These are phyloP conservation scores for Podaxis pistillaris DNA, from an alignment of 768 basidiomycete genomes.

Conservation along the genomic window DNA sequence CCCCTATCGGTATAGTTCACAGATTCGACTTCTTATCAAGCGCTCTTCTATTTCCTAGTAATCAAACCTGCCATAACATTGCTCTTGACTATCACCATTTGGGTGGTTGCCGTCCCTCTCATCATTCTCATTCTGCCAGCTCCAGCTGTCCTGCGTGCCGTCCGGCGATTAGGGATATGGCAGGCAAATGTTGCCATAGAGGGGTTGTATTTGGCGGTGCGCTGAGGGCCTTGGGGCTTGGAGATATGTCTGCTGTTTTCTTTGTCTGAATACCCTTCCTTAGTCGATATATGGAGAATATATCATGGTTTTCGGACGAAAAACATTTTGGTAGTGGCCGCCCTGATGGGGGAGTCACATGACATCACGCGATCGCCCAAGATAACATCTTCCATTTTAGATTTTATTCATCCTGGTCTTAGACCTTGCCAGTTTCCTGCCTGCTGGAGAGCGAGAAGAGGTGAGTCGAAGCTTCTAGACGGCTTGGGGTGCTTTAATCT, in stretches of 20 bases:
- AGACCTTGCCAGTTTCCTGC: neutral
- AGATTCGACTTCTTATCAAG: constrained; percentile 79
- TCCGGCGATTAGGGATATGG: constrained; percentile 71
- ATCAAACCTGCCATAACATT: constrained; percentile 83
- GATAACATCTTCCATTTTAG: neutral
- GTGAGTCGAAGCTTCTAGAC: neutral
- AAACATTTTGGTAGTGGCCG: neutral
- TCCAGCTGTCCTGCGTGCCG: constrained; percentile 63
- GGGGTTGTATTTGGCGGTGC: constrained; percentile 43
- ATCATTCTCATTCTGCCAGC: constrained; percentile 64
- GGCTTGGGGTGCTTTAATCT: neutral
- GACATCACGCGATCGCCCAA: neutral
- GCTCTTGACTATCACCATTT: constrained; percentile 52
- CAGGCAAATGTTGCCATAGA: constrained; percentile 83
- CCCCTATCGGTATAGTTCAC: constrained; percentile 53
- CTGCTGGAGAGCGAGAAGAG: neutral
- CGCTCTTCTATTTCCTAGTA: constrained; percentile 85
- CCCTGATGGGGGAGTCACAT: neutral
- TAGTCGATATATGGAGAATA: neutral
- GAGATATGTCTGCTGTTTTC: neutral
- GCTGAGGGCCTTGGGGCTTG: neutral
- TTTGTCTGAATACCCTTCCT: neutral
- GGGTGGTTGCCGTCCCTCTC: constrained; percentile 56
- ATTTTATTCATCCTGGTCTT: neutral
- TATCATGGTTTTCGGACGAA: neutral